These are phyloP conservation scores for Anethum foeniculum DNA, from an alignment of 140 eudicot species.

Conservation along the genomic window DNA sequence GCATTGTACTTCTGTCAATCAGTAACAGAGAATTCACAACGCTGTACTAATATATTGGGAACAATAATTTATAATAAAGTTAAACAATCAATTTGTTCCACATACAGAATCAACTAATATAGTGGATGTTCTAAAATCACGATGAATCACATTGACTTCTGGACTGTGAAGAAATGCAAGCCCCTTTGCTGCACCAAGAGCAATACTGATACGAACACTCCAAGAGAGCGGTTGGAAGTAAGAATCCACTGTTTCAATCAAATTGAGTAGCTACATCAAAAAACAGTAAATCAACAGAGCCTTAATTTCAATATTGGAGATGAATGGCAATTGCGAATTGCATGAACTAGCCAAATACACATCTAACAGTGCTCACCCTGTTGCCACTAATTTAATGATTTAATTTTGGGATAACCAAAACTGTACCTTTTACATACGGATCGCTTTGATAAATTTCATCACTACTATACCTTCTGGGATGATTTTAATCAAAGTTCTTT, in stretches of 20 bases:
- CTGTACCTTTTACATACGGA: background rate
- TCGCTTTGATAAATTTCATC: background rate
- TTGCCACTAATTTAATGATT: background rate
- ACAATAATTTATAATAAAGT: background rate
- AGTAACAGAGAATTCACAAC: background rate
- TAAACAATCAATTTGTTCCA: background rate
- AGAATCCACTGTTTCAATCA: background rate
- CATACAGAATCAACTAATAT: slow-evolving; percentile 1
- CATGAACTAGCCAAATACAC: background rate
- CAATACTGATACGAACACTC: background rate
- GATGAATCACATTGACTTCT: background rate
- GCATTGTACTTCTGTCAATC: slow-evolving; percentile 5
- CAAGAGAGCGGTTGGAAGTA: background rate
- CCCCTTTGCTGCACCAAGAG: background rate
- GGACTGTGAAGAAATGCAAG: slow-evolving; percentile 2
- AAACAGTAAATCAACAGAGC: background rate
- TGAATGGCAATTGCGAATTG: background rate
- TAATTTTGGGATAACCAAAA: background rate
- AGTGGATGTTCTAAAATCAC: background rate
- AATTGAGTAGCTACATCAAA: background rate
- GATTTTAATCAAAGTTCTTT: background rate
- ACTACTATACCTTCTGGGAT: background rate
- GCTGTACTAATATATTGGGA: background rate
- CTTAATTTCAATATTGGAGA: background rate
- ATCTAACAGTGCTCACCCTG: background rate